Evolutionary conservation across 2,329 filamentous ascomycete species (phyloP), one percentile per base, ranked within the genome.

Genomic region (Nemania sp.): DNA sequence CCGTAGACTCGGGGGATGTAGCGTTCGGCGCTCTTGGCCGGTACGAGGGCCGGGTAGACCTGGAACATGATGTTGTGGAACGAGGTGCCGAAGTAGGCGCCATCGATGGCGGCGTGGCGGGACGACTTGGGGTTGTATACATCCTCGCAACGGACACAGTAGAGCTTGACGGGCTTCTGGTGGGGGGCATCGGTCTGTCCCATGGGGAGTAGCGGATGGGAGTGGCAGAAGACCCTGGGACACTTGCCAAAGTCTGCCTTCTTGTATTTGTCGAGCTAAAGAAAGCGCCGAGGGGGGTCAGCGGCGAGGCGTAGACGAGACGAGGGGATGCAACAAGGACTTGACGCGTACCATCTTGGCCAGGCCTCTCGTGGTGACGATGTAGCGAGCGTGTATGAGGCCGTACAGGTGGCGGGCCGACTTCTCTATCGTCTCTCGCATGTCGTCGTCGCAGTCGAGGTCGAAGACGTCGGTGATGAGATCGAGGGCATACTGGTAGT

Each of bases 11-110:
- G 87, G 21, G 95, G 95, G 58, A 94, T 86, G 77, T 98, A 97
- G 67, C 95, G 87, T 66, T 92, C 88, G 64, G 88, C 82, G 69
- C 87, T 92, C 83, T 98, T 99, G 67, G 87, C 81, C 2, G 95
- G 95, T 53, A 96, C 87, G 69, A 99, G 83, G 21, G 90, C 87
- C 5, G 95, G 94, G 75, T 98, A 98, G 57, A 99, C 95, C 77
- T 99, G 95, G 81, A 99, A 98, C 64, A 99, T 87, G 77, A 99
- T 97, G 79, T 97, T 97, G 83, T 97, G 94, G 82, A 99, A 99
- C 2, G 91, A 96, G 49, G 94, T 93, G 69, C 95, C 95, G 69
- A 99, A 99, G 83, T 98, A 99, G 66, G 95, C 95, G 65, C 95
- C 95, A 75, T 99, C 95, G 72, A 99, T 97, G 60, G 90, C 86